Conservation (phyloP, 1,284 basidiomycete genomes). For the Moesziomyces parantarcticus region DNA sequence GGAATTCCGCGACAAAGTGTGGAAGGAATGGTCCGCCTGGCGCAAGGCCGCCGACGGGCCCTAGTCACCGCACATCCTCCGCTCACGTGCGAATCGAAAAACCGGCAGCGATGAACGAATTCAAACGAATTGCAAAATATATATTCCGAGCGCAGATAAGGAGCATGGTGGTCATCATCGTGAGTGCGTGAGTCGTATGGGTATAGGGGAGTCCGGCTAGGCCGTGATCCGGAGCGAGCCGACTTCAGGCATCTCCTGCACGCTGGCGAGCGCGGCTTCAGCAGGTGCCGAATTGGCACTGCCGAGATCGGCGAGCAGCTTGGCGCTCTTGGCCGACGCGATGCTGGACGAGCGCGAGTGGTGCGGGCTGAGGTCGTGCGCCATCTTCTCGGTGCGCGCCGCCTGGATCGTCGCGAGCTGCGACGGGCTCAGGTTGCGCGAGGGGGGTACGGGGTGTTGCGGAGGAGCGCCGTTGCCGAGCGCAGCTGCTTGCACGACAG, state of each 20-base stretch:
- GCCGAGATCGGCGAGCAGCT: constrained; percentile 7
- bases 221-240: constrained; percentile 32
- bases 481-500: background rate
- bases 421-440: constrained; percentile 27
- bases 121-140: too few species aligned
- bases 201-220: background rate
- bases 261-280: constrained; percentile 17
- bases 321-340: constrained; percentile 16
- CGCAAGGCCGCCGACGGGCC: constrained; percentile 39
- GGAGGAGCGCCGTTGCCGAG: constrained; percentile 2
- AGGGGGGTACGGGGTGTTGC: constrained; percentile 6
- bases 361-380: constrained; percentile 20
- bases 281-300: background rate
- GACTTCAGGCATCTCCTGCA: constrained; percentile 27
- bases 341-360: constrained; percentile 30
- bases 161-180: background rate
- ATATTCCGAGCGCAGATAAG: too few species aligned
- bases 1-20: constrained; percentile 60
- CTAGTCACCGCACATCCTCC: background rate
- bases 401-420: constrained; percentile 30
- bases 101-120: too few species aligned
- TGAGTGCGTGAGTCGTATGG: background rate
- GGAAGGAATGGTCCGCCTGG: constrained; percentile 49
- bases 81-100: too few species aligned
- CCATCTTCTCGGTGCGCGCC: constrained; percentile 27